Base-by-base conservation (phyloP, 495 filamentous ascomycete species). In the Evernia prunastri region DNA sequence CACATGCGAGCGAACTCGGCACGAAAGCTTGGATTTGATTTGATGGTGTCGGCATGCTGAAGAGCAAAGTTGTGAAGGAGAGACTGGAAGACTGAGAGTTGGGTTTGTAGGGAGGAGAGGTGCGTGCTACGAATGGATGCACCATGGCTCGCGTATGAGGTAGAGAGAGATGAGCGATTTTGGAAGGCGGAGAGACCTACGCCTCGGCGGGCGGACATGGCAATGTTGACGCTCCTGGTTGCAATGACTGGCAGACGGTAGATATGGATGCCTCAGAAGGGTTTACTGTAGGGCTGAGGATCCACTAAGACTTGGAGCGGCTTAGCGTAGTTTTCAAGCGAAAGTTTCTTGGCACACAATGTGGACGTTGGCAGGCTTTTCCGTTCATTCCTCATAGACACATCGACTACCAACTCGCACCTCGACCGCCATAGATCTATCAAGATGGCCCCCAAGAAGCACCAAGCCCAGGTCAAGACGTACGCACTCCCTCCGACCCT, bases 1-100 rank as follows among this genome's bases (percentile, higher is more conserved):
- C 94, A 98, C 95, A 98, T 97, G 68, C 93, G 89, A 8, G 94
- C 94, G 72, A 98, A 98, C 78, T 97, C 92, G 20, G 91, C 90
- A 36, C 95, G 90, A 75, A 98, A 98, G 1, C 84, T 86, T 15
- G 95, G 94, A 73, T 96, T 91, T 4, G 91, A 96, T 65, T 91
- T 91, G 67, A 98, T 98, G 70, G 92, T 92, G 71, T 92, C 91
- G 65, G 87, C 89, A 77, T 98, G 94, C 53, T 91, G 94, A 63
- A 89, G 79, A n/a, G 91, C 89, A 75, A 97, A 98, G 71, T 91
- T 89, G 73, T 96, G 90, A 11, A 98, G 86, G 4, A 96, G 79
- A 2, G 90, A 90, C 67, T 96, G 92, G 82, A 98, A 98, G 69
- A 97, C 91, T 65, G 91, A 86, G 66, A 98, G 89, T 73, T 98